Evolutionary conservation across 2,329 filamentous ascomycete species (phyloP), one percentile per base, ranked within the genome.

Genomic region (Zarea fungicola): DNA sequence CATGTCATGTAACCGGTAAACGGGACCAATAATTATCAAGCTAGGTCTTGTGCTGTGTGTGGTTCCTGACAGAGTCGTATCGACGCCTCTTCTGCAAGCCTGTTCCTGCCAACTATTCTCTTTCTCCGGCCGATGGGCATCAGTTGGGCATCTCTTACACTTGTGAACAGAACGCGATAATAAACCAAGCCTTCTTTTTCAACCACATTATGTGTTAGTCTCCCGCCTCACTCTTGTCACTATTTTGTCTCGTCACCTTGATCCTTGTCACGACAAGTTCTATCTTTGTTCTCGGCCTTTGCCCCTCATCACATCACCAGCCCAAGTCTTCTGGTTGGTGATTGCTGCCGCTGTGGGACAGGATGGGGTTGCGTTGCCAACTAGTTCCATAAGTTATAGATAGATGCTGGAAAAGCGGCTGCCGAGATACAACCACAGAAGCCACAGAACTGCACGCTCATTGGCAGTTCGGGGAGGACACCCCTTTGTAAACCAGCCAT

Each of bases 51-150:
- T 21, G 19, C 3, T 26, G 19, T 32, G 35, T 28, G 21, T 21
- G n/a, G 44, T 47, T 40, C 44, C 44, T 47, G 44, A 47, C 44
- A 47, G 44, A 40, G 44, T 40, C 18, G 35, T 32, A 47, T 47
- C 44, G 35, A 34, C 44, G 44, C 44, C 44, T 47, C 35, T 21
- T 18, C 13, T 40, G 28, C 35, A 47, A 36, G 42, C 32, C 42
- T 18, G 19, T 11, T 11, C n/a, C 36, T 47, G 28, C 10, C 23
- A 29, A 25, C 42, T 26, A 47, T 39, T 18, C 34, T 32, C 26
- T 6, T 47, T 21, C 28, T 40, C 32, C 32, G 32, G 21, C n/a
- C 32, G 26, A 40, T 34, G 35, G 44, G 35, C 25, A 11, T 8
- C 29, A 26, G 44, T 47, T 47, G 44, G 44, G 44, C 44, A 40